Base-by-base conservation (phyloP, 805 yeast species). In the Candida maltosa region DNA sequence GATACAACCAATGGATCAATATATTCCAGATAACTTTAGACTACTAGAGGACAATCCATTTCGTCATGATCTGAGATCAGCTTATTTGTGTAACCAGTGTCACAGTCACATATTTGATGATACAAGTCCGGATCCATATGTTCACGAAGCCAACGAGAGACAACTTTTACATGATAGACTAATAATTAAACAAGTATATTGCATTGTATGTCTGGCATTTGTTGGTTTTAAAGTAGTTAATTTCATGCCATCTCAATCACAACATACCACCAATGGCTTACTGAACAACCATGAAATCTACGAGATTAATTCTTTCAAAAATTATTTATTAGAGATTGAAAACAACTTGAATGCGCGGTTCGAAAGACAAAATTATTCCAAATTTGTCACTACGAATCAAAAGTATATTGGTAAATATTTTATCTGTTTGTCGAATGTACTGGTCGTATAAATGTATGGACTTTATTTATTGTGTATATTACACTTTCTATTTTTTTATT, bases 221-320 rank as follows among this genome's bases (percentile, higher is more conserved):
- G 15, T 49, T 10, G 51, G 54, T 17, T 49, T 46, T 28, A 43
- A 39, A 22, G 35, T 48, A 4, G 35, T 35, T 14, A 33, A 37
- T 10, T 22, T 42, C 16, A 28, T 22, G 5, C 25, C 36, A 3
- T 16, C 23, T 23, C 12, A 29, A 11, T n/a, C 40, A 41, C 4
- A 26, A 22, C 8, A n/a, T 17, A 3, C 23, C 10, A 21, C 7
- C 10, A 28, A 38, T 6, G 36, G 37, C 2, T 30, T 23, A 15
- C 38, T 34, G n/a, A 16, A 38, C 3, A 5, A 12, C 5, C 21
- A 18, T 8, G 16, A 20, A n/a, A 11, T n/a, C 6, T 19, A 9
- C 32, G 40, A 40, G 19, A 21, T 48, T 8, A 32, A 36, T 16
- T 31, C 31, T n/a, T 42, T 28, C 18, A 36, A 36, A 16, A 40